phyloP scores from a whole-genome alignment of 2,329 filamentous ascomycete species.

The Tolypocladium endophyticum region DNA sequence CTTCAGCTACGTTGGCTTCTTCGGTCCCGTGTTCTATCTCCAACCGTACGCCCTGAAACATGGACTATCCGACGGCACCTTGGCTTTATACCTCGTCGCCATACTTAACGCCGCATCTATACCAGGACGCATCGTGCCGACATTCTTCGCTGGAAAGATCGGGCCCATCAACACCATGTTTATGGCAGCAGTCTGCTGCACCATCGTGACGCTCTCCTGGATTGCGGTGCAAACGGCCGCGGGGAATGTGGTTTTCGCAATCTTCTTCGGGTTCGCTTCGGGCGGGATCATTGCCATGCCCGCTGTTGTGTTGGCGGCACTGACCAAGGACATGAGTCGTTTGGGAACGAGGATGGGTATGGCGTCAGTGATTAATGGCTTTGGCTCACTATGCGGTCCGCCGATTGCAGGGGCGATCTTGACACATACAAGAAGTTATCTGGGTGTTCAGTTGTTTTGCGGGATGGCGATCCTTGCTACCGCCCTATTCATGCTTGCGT shows the following conservation, averaged over 20 bases:
- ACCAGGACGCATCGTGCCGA: slow-evolving; percentile 36
- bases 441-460: background rate
- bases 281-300: slow-evolving; percentile 32
- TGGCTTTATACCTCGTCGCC: slow-evolving; percentile 35
- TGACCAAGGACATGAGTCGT: slow-evolving; percentile 27
- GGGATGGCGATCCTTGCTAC: background rate
- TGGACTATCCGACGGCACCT: slow-evolving; percentile 16
- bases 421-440: background rate
- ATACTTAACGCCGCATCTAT: slow-evolving; percentile 40
- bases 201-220: slow-evolving; percentile 28
- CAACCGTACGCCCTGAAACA: slow-evolving; percentile 28
- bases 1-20: slow-evolving; percentile 23
- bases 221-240: slow-evolving; percentile 22
- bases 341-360: slow-evolving; percentile 36
- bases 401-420: slow-evolving; percentile 30
- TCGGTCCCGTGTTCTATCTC: slow-evolving; percentile 33
- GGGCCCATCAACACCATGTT: slow-evolving; percentile 31
- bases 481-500: background rate
- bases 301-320: slow-evolving; percentile 27
- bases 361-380: slow-evolving; percentile 22
- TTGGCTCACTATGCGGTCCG: slow-evolving; percentile 23
- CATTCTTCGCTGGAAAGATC: slow-evolving; percentile 28
- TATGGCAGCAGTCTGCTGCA: slow-evolving; percentile 19
- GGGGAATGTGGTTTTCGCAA: slow-evolving; percentile 29
- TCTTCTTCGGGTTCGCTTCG: slow-evolving; percentile 36